Base-by-base conservation (phyloP, 495 filamentous ascomycete genomes). In the Penicillium coprophilum region DNA sequence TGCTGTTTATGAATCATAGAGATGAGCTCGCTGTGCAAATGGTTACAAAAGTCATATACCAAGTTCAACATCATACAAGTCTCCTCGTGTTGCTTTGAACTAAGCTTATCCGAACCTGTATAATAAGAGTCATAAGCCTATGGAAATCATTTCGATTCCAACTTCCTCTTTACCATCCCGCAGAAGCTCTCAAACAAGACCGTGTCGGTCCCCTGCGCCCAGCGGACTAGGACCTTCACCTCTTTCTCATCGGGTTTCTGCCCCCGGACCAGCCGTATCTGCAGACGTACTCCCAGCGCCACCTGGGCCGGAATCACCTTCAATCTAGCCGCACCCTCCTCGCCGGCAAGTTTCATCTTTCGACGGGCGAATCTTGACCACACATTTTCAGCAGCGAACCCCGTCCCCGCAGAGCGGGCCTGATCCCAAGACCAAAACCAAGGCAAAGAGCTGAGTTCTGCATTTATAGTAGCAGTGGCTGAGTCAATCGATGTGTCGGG, bases 111-210 rank as follows among this genome's bases (percentile, higher is more conserved):
- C n/a, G 36, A 46, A 13, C 0, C n/a, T 13, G 32, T 34, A 36
- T 7, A 28, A 7, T 11, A 30, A 4, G 6, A 36, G 15, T 54
- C 36, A 8, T 23, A 10, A 13, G 15, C 31, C 38, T 2, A 2
- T 13, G 15, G 30, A 19, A 40, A 31, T 56, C 19, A 58, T 36
- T 40, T 49, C 9, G 40, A 62, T 39, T 74, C 68, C 4, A 80
- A n/a, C 56, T 80, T 79, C 53, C 82, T 67, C 61, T 84, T 85
- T 50, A 96, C 48, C 80, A 92, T 89, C 0, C 90, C 92, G 54
- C 85, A 88, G 57, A 97, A 88, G 64, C 92, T 96, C 72, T 96
- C 91, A 70, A 95, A 97, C 4, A 96, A 58, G 6, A 86, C 82
- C 5, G 78, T 72, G 51, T 97, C 90, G 8, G 71, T 74, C 6